phyloP scores from a whole-genome alignment of 2,329 filamentous ascomycete genomes.

The Trichophyton schoenleinii region DNA sequence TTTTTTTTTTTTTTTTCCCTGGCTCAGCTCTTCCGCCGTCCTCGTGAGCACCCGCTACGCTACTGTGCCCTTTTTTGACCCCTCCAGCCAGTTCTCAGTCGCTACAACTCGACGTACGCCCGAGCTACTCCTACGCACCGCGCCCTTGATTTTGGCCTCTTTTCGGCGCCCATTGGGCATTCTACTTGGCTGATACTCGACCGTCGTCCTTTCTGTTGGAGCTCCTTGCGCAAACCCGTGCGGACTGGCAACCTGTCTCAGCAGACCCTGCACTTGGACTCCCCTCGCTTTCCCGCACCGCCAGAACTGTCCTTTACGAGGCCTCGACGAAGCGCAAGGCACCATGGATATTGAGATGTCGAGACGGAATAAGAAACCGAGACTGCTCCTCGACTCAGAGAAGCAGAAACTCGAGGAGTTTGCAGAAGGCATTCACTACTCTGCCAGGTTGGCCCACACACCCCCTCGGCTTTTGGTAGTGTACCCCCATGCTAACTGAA shows the following conservation, averaged over 20 bases:
- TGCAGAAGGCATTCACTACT: slow-evolving; percentile 90
- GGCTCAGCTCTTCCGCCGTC: neutral
- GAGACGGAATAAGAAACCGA: slow-evolving; percentile 76
- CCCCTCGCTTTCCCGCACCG: neutral
- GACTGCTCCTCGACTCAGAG: slow-evolving; percentile 68
- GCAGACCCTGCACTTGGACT: neutral
- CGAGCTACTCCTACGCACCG: neutral
- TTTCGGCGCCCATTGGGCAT: neutral
- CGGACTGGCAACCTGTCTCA: neutral
- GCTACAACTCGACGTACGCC: neutral
- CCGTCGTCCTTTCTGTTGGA: neutral
- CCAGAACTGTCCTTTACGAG: neutral
- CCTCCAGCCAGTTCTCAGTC: neutral
- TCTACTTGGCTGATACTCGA: neutral
- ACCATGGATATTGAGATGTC: slow-evolving; percentile 58
- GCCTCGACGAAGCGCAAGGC: neutral
- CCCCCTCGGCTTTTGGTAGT: too few relatives aligned
- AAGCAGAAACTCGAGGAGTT: slow-evolving; percentile 78
- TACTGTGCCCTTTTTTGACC: neutral
- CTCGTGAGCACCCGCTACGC: neutral
- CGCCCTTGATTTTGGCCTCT: neutral
- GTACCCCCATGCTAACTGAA: neutral
- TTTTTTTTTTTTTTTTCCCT: too few relatives aligned
- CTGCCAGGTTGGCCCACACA: slow-evolving; percentile 50
- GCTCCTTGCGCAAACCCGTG: neutral